Conservation (phyloP, 192 early-diverging fungal species). For the Dissophora ornata region DNA sequence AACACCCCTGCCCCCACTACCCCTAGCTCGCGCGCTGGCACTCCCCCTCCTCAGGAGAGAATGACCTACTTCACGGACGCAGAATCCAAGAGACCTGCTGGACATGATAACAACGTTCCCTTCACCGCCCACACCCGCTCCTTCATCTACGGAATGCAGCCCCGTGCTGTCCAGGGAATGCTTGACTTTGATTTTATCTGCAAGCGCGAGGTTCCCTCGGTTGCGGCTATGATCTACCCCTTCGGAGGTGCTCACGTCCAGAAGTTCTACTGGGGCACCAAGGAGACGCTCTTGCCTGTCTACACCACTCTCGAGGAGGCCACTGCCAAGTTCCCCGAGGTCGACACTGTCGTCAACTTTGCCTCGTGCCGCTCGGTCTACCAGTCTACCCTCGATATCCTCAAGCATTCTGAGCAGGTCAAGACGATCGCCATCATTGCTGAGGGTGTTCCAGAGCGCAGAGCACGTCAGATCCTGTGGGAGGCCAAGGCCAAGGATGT, state of each 20-base stretch:
- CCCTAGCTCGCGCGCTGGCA: conserved; percentile 49
- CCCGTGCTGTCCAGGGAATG: conserved; percentile 99
- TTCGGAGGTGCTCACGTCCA: conserved; percentile 99
- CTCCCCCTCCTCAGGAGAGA: conserved; percentile 60
- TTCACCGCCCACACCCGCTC: conserved; percentile 88
- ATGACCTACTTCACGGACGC: conserved; percentile 62
- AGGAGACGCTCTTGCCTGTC: conserved; percentile 95
- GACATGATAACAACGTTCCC: conserved; percentile 72
- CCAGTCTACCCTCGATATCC: conserved; percentile 91
- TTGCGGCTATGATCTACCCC: conserved; percentile 99
- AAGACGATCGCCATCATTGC: conserved; percentile 97
- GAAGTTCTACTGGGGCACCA: conserved; percentile 99
- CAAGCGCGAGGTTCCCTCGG: conserved; percentile 89
- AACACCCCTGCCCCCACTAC: conserved; percentile 10
- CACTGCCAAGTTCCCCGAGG: conserved; percentile 86
- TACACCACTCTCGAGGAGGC: conserved; percentile 92
- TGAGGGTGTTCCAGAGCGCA: conserved; percentile 98
- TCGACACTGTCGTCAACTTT: conserved; percentile 98
- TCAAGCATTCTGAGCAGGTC: conserved; percentile 82
- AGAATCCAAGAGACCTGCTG: conserved; percentile 15
- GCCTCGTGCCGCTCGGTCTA: conserved; percentile 96
- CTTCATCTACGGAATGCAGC: conserved; percentile 99
- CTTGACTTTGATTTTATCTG: conserved; percentile 99
- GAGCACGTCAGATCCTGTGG: conserved; percentile 90
- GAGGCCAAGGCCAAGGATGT: conserved; percentile 83